These are phyloP conservation scores for Penicillium steckii DNA, from an alignment of 495 filamentous ascomycete genomes.

Conservation along the genomic window DNA sequence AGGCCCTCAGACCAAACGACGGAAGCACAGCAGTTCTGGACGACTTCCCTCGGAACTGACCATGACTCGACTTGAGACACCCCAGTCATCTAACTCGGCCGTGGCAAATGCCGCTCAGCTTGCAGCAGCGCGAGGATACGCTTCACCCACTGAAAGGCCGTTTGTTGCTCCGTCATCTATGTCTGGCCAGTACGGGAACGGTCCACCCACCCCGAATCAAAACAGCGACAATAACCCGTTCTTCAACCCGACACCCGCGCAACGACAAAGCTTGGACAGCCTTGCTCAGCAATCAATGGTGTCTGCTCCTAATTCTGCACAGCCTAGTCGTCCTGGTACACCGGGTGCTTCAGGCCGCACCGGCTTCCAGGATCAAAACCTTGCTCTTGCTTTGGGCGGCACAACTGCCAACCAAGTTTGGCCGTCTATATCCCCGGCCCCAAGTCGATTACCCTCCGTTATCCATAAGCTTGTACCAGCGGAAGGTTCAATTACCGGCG, in stretches of 20 bases:
- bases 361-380: constrained; percentile 38
- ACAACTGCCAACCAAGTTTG: constrained; percentile 38
- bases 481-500: constrained; percentile 78
- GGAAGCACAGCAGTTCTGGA: constrained; percentile 65
- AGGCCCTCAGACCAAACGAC: constrained; percentile 65
- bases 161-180: constrained; percentile 49
- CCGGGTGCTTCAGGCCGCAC: constrained; percentile 46
- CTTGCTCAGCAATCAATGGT: constrained; percentile 56
- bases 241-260: constrained; percentile 45
- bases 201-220: constrained; percentile 61
- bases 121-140: constrained; percentile 38
- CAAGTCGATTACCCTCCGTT: constrained; percentile 50
- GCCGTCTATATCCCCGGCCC: constrained; percentile 40
- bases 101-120: constrained; percentile 39
- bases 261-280: constrained; percentile 55
- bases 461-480: constrained; percentile 78
- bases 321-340: constrained; percentile 49
- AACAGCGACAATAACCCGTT: constrained; percentile 54
- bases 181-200: constrained; percentile 51
- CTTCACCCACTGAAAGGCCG: constrained; percentile 45
- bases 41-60: constrained; percentile 70
- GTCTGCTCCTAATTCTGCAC: constrained; percentile 65
- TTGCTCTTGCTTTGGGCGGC: constrained; percentile 31
- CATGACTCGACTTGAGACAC: constrained; percentile 74
- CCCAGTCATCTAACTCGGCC: constrained; percentile 37